Evolutionary conservation across 176 grass and related monocot species (phyloP), one percentile per base, ranked within the genome.

Genomic region (Cenchrus americanus): DNA sequence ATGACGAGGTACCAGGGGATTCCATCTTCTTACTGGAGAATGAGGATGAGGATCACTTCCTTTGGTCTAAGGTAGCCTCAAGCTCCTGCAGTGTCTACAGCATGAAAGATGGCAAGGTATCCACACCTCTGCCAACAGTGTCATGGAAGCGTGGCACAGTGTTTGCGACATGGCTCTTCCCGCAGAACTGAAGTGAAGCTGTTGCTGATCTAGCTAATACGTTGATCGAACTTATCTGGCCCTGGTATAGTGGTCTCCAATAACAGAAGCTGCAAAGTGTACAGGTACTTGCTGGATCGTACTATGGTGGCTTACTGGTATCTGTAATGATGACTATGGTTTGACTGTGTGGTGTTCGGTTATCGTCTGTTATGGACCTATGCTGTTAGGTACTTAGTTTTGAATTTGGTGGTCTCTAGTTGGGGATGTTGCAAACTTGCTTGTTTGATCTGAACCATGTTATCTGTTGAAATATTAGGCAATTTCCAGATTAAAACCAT

Each of bases 81-180:
- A 32, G 23, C 17, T 77, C 57, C 6, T 46, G n/a, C 57, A 11
- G 43, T 12, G 24, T 62, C 8, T 78, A 49, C 5, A 9, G 13
- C 17, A 78, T 50, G 76, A 64, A 7, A 13, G 23, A 49, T 2
- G 23, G 42, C 13, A 6, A 19, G n/a, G 2, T 64, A 21, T 17
- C 43, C 22, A 6, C 14, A 14, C 23, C 13, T 49, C 8, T 64
- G 14, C 59, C 43, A 0, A 32, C 0, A 14, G 14, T 47, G 10
- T 78, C 59, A 8, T 78, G 75, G 75, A 63, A 48, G 58, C 42
- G 14, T 0, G 42, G 24, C 9, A 8, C 22, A n/a, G 61, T 63
- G 58, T 7, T 47, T 10, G 41, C 76, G 1, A 32, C 59, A 11
- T 78, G 76, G 76, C 76, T 78, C 6, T 62, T 63, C 8, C 76